These are phyloP conservation scores for Umbilicus rupestris DNA, from an alignment of 164 flowering plant species.

Conservation along the genomic window DNA sequence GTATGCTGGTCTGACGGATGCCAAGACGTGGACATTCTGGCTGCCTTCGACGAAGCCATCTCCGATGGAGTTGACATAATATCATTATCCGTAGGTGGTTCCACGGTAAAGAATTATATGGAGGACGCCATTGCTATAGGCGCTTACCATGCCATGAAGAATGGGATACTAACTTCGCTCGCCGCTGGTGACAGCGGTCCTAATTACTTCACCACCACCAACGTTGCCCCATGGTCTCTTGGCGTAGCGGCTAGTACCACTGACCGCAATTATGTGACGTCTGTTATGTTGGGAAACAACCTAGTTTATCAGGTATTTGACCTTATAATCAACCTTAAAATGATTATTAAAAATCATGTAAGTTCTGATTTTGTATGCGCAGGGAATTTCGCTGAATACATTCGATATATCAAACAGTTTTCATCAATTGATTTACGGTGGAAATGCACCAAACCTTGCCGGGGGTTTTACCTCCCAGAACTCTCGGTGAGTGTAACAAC, in stretches of 20 bases:
- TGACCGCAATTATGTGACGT: slow-evolving; percentile 21
- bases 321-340: no score
- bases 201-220: slow-evolving; percentile 11
- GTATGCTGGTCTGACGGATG: slow-evolving; percentile 29
- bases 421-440: slow-evolving; percentile 23
- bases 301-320: slow-evolving; percentile 19
- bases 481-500: slow-evolving; percentile 16
- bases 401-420: slow-evolving; percentile 10
- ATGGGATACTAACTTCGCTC: slow-evolving; percentile 22
- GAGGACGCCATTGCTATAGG: slow-evolving; percentile 24
- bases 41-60: slow-evolving; percentile 49
- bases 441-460: slow-evolving; percentile 20
- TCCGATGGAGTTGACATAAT: slow-evolving; percentile 43
- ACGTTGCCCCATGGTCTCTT: slow-evolving; percentile 34
- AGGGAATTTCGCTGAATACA: slow-evolving; percentile 28
- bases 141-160: slow-evolving; percentile 27
- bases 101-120: slow-evolving; percentile 11
- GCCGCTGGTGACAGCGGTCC: slow-evolving; percentile 34
- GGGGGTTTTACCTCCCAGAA: slow-evolving; percentile 1
- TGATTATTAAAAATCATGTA: no score
- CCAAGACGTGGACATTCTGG: slow-evolving; percentile 22
- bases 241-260: slow-evolving; percentile 34
- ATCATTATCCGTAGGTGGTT: slow-evolving; percentile 25
- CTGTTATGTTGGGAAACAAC: slow-evolving; percentile 20
- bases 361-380: no score